Percentiles rank a stretch among this genome's conserved stretches.
Conservation (phyloP, 2,329 filamentous ascomycete species). For the Epichloe sibirici region DNA sequence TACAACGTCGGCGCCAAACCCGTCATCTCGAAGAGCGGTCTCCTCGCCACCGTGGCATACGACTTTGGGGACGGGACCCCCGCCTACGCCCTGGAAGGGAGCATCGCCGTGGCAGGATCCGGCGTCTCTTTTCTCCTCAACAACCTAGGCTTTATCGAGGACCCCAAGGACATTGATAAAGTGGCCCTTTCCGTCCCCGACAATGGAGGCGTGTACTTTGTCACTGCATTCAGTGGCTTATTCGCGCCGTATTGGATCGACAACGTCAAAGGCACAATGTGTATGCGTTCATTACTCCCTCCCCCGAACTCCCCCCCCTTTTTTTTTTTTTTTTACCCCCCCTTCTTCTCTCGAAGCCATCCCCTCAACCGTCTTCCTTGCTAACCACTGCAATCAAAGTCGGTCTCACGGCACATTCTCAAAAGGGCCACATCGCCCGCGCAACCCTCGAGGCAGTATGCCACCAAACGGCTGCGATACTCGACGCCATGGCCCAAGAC, state of each 20-base stretch:
- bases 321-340: too few relatives aligned
- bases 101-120: conserved; percentile 69
- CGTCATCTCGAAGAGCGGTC: conserved; percentile 70
- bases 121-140: conserved; percentile 62
- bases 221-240: conserved; percentile 81
- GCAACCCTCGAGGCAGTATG: conserved; percentile 85
- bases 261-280: conserved; percentile 78
- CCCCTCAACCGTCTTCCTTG: too few relatives aligned
- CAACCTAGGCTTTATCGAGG: conserved; percentile 48
- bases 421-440: conserved; percentile 75
- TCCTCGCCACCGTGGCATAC: conserved; percentile 80
- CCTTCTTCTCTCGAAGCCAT: not conserved
- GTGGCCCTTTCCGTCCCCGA: conserved; percentile 46
- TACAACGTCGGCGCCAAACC: conserved; percentile 81
- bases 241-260: conserved; percentile 95
- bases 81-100: conserved; percentile 73
- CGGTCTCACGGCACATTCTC: conserved; percentile 74
- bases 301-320: too few relatives aligned
- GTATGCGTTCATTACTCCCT: conserved; percentile 36
- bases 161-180: conserved; percentile 35
- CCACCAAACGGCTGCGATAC: conserved; percentile 84
- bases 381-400: conserved; percentile 30
- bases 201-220: conserved; percentile 74
- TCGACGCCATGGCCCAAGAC: conserved; percentile 84
- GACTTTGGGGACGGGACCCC: conserved; percentile 56